Percentiles rank a stretch among this genome's conserved stretches.
Conservation (phyloP, 2,329 filamentous ascomycete genomes). For the Myrmaecium sp. region DNA sequence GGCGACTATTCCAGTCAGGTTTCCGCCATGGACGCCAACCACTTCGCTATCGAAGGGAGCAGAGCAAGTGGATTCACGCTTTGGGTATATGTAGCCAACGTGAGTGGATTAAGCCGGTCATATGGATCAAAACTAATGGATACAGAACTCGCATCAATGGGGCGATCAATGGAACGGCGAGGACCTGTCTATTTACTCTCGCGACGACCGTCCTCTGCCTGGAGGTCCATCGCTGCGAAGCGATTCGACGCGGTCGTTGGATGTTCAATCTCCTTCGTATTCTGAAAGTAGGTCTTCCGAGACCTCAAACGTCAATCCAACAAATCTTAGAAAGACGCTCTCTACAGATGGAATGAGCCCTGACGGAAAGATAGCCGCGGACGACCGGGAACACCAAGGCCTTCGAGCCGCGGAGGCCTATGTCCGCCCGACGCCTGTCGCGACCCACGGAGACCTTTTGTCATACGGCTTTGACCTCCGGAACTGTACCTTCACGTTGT, state of each 20-base stretch:
- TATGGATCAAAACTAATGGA: conserved; percentile 3
- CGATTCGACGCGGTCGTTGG: conserved; percentile 33
- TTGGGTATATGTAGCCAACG: conserved; percentile 68
- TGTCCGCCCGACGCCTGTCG: conserved; percentile 66
- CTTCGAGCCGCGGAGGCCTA: conserved; percentile 87
- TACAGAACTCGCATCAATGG: conserved; percentile 65
- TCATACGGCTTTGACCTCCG: conserved; percentile 69
- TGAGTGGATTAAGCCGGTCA: conserved; percentile 22
- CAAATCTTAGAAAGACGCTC: conserved; percentile 58
- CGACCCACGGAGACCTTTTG: conserved; percentile 52
- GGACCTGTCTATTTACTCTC: conserved; percentile 77
- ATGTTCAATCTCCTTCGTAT: conserved; percentile 34
- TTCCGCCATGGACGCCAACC: conserved; percentile 87
- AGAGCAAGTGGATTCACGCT: conserved; percentile 70
- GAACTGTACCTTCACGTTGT: conserved; percentile 59
- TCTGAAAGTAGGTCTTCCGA: conserved; percentile 33
- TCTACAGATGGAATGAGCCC: conserved; percentile 34
- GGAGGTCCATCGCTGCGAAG: conserved; percentile 31
- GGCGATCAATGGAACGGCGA: conserved; percentile 97
- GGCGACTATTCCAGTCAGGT: conserved; percentile 90
- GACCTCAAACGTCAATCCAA: conserved; percentile 45
- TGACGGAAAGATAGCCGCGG: conserved; percentile 14
- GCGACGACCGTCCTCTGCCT: conserved; percentile 55
- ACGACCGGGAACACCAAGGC: conserved; percentile 39
- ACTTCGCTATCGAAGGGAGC: conserved; percentile 78